Conservation (phyloP, 805 yeast genomes). For the Myxozyma monticola region DNA sequence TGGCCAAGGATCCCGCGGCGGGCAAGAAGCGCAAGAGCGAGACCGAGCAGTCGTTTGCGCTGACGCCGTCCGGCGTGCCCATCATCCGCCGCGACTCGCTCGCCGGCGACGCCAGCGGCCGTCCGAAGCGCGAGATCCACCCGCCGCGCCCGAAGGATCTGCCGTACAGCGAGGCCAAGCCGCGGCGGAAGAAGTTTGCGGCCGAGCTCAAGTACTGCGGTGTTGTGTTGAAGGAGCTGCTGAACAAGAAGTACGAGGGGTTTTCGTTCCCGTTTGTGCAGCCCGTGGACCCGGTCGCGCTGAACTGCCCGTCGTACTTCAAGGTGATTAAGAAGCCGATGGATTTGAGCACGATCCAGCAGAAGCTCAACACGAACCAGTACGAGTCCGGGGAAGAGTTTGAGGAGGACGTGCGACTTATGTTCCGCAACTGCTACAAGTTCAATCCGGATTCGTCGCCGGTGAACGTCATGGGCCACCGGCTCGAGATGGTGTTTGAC, state of each 20-base stretch:
- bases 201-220: constrained; percentile 86
- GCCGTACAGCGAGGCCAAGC: constrained; percentile 80
- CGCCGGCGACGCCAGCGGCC: constrained; percentile 42
- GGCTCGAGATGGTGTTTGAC: constrained; percentile 81
- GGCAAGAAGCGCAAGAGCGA: constrained; percentile 29
- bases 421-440: constrained; percentile 83
- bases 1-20: constrained; percentile 26
- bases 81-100: constrained; percentile 74
- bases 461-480: constrained; percentile 92
- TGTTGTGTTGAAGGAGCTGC: constrained; percentile 76
- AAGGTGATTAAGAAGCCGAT: constrained; percentile 88
- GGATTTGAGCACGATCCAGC: constrained; percentile 86
- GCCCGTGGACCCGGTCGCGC: constrained; percentile 94
- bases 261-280: constrained; percentile 86
- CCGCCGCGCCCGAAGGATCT: constrained; percentile 95
- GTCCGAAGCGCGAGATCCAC: constrained; percentile 94
- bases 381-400: constrained; percentile 88
- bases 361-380: constrained; percentile 78
- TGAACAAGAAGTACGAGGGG: constrained; percentile 76
- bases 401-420: constrained; percentile 75
- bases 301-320: constrained; percentile 86
- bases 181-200: constrained; percentile 86
- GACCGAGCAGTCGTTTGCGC: constrained; percentile 35
- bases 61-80: constrained; percentile 53
- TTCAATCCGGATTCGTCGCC: constrained; percentile 98